Conservation (phyloP, 2,329 filamentous ascomycete genomes). For the Hypoxylon sp. region DNA sequence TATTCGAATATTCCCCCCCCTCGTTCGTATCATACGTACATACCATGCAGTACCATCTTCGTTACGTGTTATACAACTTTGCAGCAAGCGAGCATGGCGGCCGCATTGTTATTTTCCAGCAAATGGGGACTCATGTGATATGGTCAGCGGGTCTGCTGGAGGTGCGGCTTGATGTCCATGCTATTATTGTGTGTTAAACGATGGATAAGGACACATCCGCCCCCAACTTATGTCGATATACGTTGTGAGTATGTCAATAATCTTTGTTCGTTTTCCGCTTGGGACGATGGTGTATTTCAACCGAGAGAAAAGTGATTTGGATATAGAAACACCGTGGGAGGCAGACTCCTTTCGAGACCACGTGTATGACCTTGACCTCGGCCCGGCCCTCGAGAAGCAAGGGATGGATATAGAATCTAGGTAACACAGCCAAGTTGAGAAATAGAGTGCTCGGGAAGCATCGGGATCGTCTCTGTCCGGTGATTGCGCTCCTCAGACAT, state of each 20-base stretch:
- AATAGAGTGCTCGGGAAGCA: constrained; percentile 6
- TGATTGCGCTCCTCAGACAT: neutral
- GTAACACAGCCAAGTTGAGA: neutral
- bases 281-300: constrained; percentile 11
- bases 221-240: constrained; percentile 36
- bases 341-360: constrained; percentile 10
- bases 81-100: constrained; percentile 34
- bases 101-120: constrained; percentile 32
- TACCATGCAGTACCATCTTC: constrained; percentile 41
- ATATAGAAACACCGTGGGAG: constrained; percentile 1
- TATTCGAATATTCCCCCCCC: constrained; percentile 44
- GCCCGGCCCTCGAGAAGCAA: constrained; percentile 2
- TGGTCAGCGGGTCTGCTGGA: constrained; percentile 32
- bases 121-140: constrained; percentile 32
- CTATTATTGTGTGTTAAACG: constrained; percentile 18
- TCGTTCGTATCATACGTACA: constrained; percentile 44
- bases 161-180: constrained; percentile 33
- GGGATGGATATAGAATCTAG: constrained; percentile 3
- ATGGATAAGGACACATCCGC: constrained; percentile 13
- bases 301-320: constrained; percentile 25
- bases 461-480: neutral
- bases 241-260: constrained; percentile 20
- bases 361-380: neutral
- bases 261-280: constrained; percentile 4
- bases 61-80: constrained; percentile 36